Percentiles rank a stretch among this genome's conserved stretches.
phyloP scores from a whole-genome alignment of 139 green algal genomes.

The Chlamydomonas eustigma region DNA sequence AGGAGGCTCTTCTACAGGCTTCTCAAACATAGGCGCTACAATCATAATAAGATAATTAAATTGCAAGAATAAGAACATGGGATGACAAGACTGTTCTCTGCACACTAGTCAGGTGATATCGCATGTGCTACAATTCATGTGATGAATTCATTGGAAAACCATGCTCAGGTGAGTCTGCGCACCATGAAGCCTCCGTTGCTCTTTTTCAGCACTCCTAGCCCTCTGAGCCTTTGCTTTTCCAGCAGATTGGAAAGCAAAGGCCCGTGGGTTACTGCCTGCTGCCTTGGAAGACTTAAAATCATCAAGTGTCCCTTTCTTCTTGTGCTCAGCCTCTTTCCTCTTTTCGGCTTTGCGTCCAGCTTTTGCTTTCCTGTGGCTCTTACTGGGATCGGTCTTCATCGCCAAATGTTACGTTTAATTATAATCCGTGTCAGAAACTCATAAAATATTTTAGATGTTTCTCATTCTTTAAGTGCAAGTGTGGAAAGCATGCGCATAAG shows the following conservation, averaged over 20 bases:
- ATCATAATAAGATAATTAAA: background rate
- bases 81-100: too few relatives aligned
- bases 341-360: constrained; percentile 68
- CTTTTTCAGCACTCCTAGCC: constrained; percentile 76
- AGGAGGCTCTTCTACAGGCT: constrained; percentile 70
- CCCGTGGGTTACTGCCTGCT: constrained; percentile 60
- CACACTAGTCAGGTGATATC: too few relatives aligned
- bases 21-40: constrained; percentile 70
- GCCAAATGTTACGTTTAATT: too few relatives aligned
- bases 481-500: too few relatives aligned
- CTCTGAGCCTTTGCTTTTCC: constrained; percentile 61
- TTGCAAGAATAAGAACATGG: background rate
- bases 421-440: too few relatives aligned
- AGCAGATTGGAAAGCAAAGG: constrained; percentile 66
- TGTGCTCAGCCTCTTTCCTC: constrained; percentile 49
- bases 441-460: too few relatives aligned
- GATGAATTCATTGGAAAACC: too few relatives aligned
- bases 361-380: constrained; percentile 67
- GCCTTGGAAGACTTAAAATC: constrained; percentile 29
- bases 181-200: constrained; percentile 90
- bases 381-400: constrained; percentile 22
- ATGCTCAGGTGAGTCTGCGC: too few relatives aligned
- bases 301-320: constrained; percentile 51
- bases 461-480: too few relatives aligned
- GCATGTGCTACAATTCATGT: too few relatives aligned